phyloP scores from a whole-genome alignment of 495 filamentous ascomycete genomes.

The Tuber melanosporum region DNA sequence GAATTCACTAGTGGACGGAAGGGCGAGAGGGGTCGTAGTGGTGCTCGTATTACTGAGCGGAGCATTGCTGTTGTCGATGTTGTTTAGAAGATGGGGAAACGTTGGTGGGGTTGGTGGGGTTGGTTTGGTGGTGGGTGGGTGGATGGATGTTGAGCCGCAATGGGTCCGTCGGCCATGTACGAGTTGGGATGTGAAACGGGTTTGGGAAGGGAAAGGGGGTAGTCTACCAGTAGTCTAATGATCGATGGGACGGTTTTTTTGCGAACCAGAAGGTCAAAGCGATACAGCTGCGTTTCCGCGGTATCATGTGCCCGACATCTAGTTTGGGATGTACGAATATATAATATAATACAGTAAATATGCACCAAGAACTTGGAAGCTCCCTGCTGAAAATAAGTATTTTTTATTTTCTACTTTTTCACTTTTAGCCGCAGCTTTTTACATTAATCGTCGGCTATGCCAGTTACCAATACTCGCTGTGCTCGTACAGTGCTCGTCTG shows the following conservation, averaged over 20 bases:
- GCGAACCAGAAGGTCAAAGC: too few species aligned
- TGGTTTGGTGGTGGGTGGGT: not conserved
- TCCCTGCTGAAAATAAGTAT: not conserved
- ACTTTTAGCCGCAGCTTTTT: not conserved
- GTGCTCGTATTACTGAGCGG: not conserved
- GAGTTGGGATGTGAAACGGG: not conserved
- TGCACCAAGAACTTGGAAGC: not conserved
- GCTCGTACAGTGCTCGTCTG: not conserved
- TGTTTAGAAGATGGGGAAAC: not conserved
- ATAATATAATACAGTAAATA: too few species aligned
- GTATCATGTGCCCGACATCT: too few species aligned
- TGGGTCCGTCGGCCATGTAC: not conserved
- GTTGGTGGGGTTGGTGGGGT: not conserved
- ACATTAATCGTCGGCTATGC: not conserved
- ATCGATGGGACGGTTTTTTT: not conserved
- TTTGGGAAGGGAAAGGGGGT: not conserved
- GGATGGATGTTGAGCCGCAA: not conserved
- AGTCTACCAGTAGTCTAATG: not conserved
- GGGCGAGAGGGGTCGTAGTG: not conserved
- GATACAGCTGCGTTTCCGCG: too few species aligned
- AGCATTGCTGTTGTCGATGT: not conserved
- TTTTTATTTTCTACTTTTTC: too few species aligned
- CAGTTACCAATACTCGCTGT: too few species aligned
- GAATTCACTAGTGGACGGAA: not conserved
- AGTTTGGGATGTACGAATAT: too few species aligned